Conservation (phyloP, 2,329 filamentous ascomycete genomes). For the Trichophyton benhamiae region DNA sequence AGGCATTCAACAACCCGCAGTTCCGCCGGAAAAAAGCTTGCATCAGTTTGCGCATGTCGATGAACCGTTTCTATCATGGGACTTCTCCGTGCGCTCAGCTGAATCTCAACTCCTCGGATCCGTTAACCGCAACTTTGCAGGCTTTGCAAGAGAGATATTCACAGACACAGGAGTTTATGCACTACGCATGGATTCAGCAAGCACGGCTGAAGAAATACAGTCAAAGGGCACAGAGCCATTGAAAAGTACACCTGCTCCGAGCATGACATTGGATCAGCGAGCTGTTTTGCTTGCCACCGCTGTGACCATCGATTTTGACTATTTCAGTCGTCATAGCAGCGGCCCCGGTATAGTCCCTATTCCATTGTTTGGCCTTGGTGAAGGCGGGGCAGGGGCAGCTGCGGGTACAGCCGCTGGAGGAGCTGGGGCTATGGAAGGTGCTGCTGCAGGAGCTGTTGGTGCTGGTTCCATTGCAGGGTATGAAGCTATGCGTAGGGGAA, state of each 20-base stretch:
- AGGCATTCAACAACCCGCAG: conserved; percentile 36
- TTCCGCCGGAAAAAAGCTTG: conserved; percentile 35
- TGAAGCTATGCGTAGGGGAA: conserved; percentile 48
- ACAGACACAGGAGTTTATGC: conserved; percentile 55
- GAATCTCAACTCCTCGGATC: conserved; percentile 43
- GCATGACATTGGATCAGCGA: conserved; percentile 54
- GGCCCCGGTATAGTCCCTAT: conserved; percentile 39
- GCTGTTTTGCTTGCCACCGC: conserved; percentile 56
- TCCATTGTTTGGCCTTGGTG: conserved; percentile 37
- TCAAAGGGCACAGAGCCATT: conserved; percentile 25
- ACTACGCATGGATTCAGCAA: conserved; percentile 51
- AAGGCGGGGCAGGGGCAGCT: conserved; percentile 28
- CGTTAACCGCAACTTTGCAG: conserved; percentile 52
- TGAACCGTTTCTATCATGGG: conserved; percentile 53
- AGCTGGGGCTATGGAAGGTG: conserved; percentile 14
- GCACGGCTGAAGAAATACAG: conserved; percentile 27
- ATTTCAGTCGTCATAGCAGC: conserved; percentile 50
- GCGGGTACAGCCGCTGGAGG: conserved; percentile 14
- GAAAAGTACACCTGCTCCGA: conserved; percentile 21
- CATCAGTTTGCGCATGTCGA: conserved; percentile 51
- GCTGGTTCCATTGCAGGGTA: conserved; percentile 51
- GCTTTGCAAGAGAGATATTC: conserved; percentile 52
- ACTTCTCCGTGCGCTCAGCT: conserved; percentile 46
- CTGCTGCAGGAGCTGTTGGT: conserved; percentile 37
- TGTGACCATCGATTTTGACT: conserved; percentile 54